These are phyloP conservation scores for Gossypium schwendimanii DNA, from an alignment of 441 rosid species.

Conservation along the genomic window DNA sequence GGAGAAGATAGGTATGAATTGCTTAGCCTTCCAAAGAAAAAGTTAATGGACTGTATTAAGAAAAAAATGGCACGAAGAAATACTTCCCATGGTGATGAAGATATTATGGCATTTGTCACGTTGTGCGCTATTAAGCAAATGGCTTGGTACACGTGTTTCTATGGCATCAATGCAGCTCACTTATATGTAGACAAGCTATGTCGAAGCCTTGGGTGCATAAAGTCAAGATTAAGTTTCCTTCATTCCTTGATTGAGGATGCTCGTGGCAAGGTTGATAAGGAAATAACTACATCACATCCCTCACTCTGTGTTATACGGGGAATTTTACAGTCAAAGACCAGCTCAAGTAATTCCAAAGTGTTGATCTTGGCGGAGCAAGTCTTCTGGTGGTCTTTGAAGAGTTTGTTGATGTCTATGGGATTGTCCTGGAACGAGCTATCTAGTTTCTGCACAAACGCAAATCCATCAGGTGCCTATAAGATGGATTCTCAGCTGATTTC, in stretches of 20 bases:
- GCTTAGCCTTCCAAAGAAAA: slow-evolving; percentile 44
- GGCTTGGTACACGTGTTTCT: slow-evolving; percentile 55
- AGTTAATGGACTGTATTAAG: slow-evolving; percentile 39
- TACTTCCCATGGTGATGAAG: slow-evolving; percentile 25
- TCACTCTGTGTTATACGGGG: slow-evolving; percentile 36
- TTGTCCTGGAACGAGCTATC: slow-evolving; percentile 34
- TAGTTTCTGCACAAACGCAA: slow-evolving; percentile 18
- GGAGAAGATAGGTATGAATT: slow-evolving; percentile 31
- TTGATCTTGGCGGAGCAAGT: slow-evolving; percentile 42
- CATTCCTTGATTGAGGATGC: slow-evolving; percentile 32
- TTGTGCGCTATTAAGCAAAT: slow-evolving; percentile 50
- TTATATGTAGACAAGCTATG: slow-evolving; percentile 37
- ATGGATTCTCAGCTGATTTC: slow-evolving; percentile 28
- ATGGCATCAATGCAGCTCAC: slow-evolving; percentile 42
- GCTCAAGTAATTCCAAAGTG: slow-evolving; percentile 28
- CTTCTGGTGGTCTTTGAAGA: slow-evolving; percentile 48
- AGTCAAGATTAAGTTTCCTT: slow-evolving; percentile 38
- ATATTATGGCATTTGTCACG: slow-evolving; percentile 34
- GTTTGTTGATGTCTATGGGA: slow-evolving; percentile 39
- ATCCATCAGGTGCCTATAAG: slow-evolving; percentile 23
- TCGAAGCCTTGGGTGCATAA: slow-evolving; percentile 33
- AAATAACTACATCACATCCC: slow-evolving; percentile 42
- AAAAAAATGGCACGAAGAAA: slow-evolving; percentile 25
- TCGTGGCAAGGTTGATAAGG: slow-evolving; percentile 24
- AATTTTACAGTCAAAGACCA: slow-evolving; percentile 34